Base-by-base conservation (phyloP, 164 flowering plant genomes). In the Liquidambar formosana region DNA sequence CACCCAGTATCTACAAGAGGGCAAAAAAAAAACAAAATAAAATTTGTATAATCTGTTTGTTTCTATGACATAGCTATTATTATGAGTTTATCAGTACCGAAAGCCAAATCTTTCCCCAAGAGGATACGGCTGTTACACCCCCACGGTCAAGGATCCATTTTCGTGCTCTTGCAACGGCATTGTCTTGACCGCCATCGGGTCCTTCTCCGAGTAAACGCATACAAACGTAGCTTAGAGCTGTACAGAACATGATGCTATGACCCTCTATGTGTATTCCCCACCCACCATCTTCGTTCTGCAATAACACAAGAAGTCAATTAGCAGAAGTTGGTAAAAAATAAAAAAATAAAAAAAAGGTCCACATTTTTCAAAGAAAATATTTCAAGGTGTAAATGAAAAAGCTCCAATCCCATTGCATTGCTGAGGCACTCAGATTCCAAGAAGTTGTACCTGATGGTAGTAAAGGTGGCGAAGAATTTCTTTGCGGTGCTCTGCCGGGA, bases 361-460 rank as follows among this genome's bases (percentile, higher is more conserved):
- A n/a, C n/a, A n/a, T n/a, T n/a, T n/a, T n/a, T n/a, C n/a, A n/a
- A n/a, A n/a, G n/a, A n/a, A n/a, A n/a, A n/a, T n/a, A n/a, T n/a
- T n/a, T n/a, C n/a, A n/a, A n/a, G n/a, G n/a, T n/a, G n/a, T n/a
- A n/a, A n/a, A n/a, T n/a, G n/a, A n/a, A n/a, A n/a, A n/a, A n/a
- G n/a, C n/a, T n/a, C n/a, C n/a, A 18, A 48, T 33, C 27, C 27
- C 8, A 18, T 1, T 41, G 18, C 10, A 5, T 21, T 28, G 19
- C 23, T n/a, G n/a, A n/a, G n/a, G n/a, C n/a, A n/a, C n/a, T n/a
- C n/a, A n/a, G n/a, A n/a, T n/a, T n/a, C n/a, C n/a, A n/a, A n/a
- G n/a, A n/a, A n/a, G n/a, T n/a, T n/a, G n/a, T n/a, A 77, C 88
- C 73, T 84, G 88, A 48, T 84, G 88, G 41, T 69, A 63, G 71